Evolutionary conservation across 768 basidiomycete species (phyloP), one percentile per base, ranked within the genome.

Genomic region (Tephrocybe sp.): DNA sequence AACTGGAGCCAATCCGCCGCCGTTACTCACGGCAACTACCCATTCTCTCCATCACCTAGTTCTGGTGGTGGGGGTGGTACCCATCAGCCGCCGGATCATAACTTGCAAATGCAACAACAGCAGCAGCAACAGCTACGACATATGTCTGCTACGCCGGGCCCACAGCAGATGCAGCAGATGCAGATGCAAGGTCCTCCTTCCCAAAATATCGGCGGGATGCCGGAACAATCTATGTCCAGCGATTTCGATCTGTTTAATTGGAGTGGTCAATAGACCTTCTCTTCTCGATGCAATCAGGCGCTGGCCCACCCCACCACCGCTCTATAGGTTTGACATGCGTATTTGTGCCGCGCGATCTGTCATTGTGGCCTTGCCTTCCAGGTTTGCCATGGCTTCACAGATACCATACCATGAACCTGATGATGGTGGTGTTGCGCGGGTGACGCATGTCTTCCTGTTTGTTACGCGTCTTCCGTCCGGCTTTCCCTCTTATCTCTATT

Each of bases 231-330:
- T 47, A 69, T 72, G 30, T 46, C 66, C 45, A 70, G 61, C 57
- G 83, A 83, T 47, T 77, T 79, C 57, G 81, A 82, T 54, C 65
- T 81, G 53, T 80, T 83, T 63, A 80, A 78, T 61, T 84, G 83
- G 78, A 69, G 70, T 48, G 73, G 65, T 70, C 69, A 62, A 59
- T 58, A 44, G 53, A 45, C 49, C n/a, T n/a, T n/a, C n/a, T n/a
- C n/a, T n/a, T n/a, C n/a, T n/a, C n/a, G n/a, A n/a, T n/a, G n/a
- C n/a, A n/a, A n/a, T n/a, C n/a, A n/a, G n/a, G n/a, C n/a, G n/a
- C n/a, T n/a, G n/a, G n/a, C n/a, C n/a, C n/a, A n/a, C n/a, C n/a
- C 47, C 13, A 7, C 15, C 18, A 11, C 11, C 36, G 37, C 21
- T 21, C 16, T n/a, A 18, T 5, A 19, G 33, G 33, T 15, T 34